Evolutionary conservation across 2,329 filamentous ascomycete genomes (phyloP), one percentile per base, ranked within the genome.

Genomic region (Samsoniella hepiali): DNA sequence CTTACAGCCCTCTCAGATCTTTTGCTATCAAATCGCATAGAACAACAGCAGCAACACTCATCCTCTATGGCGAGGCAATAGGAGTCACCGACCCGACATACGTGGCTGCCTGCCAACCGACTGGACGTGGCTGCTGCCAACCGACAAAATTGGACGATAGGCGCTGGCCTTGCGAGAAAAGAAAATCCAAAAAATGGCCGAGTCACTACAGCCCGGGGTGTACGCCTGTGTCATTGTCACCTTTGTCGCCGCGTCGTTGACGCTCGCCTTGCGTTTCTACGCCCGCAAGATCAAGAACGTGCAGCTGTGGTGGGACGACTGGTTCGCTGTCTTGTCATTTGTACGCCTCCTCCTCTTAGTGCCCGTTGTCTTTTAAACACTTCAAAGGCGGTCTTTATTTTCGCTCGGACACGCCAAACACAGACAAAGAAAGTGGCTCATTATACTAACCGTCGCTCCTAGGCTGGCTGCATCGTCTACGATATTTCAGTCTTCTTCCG

Each of bases 301-400:
- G 38, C 38, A 9, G 13, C 42, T 64, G 8, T 66, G 64, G 63
- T 65, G 64, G 63, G 65, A 66, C 38, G 65, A 66, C 53, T 64
- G 58, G 42, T 58, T 66, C 15, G 65, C 65, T 4, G 40, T 65
- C 2, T 38, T 65, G 44, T 62, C 65, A 9, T 59, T 62, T 42
- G 65, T 66, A 55, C 34, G 63, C 13, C 51, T n/a, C n/a, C n/a
- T n/a, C n/a, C n/a, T n/a, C n/a, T n/a, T n/a, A n/a, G n/a, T n/a
- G n/a, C n/a, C n/a, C n/a, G n/a, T n/a, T n/a, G n/a, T n/a, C n/a
- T n/a, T n/a, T n/a, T n/a, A n/a, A n/a, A n/a, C n/a, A n/a, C n/a
- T n/a, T n/a, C n/a, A n/a, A n/a, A n/a, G n/a, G n/a, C n/a, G n/a
- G n/a, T 31, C 36, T 55, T 55, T 22, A 22, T 22, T 51, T 31